Evolutionary conservation across 192 early-diverging fungal species (phyloP), one percentile per base, ranked within the genome.

Genomic region (Endogone sp.): DNA sequence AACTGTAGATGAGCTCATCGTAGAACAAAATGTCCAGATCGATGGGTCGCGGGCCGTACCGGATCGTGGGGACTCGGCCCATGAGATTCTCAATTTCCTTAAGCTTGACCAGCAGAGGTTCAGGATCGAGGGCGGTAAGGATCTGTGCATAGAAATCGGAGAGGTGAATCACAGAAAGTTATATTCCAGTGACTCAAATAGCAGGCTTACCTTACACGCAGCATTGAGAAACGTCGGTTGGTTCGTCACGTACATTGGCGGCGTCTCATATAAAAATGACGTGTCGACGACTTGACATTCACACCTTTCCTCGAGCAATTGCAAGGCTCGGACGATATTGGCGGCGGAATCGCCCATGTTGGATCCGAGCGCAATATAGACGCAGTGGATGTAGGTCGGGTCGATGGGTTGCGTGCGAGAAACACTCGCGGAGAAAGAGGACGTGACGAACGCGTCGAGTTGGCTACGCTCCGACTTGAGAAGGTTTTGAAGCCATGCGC

Each of bases 1-100:
- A 72, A 4, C 76, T 44, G 58, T 82, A 79, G 64, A 95, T 79
- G 55, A 91, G 62, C 58, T 86, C 81, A 68, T 95, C 92, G 75
- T 93, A 99, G 70, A 93, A 91, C n/a, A 99, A 74, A 66, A 99
- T 98, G 69, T 99, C 98, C 10, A 98, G 84, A 74, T 99, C 98
- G 56, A 99, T 93, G 4, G 91, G 86, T 9, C 98, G 86, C 56
- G 96, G 98, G 3, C 95, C 96, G 75, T 95, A 92, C 54, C 88
- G 82, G 59, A 84, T 79, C 13, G 81, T 79, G 1, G 65, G 66
- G 54, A 86, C 82, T 24, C 98, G 83, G 16, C 95, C 95, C 79
- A 98, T 81, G 26, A 85, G 84, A 20, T 73, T 75, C 76, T 99
- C 98, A 31, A 97, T 92, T 4, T 86, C 76, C 75, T 98, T 96